Evolutionary conservation across 768 basidiomycete species (phyloP).

Genomic region (Agaricus sinodeliciosus): DNA sequence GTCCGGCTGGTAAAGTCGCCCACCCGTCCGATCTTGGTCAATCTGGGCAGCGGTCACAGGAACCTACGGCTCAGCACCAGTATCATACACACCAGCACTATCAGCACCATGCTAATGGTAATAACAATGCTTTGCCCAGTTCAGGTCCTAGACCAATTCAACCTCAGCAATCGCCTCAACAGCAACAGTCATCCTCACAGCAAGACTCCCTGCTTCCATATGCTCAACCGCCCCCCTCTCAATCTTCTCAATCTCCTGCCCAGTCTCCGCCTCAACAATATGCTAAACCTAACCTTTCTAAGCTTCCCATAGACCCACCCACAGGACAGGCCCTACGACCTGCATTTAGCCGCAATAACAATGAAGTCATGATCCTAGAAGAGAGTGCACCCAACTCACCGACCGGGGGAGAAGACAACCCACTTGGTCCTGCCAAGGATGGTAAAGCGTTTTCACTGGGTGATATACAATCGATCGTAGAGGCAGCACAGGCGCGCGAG

Average conservation of each 20-base stretch:
- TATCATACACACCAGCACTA: background rate
- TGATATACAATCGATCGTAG: conserved; percentile 90
- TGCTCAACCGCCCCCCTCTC: conserved; percentile 20
- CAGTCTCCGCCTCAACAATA: conserved; percentile 31
- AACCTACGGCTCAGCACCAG: background rate
- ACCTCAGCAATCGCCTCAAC: conserved; percentile 12
- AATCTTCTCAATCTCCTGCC: conserved; percentile 18
- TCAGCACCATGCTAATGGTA: conserved; percentile 5
- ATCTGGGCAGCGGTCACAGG: conserved; percentile 2
- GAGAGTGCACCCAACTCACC: conserved; percentile 73
- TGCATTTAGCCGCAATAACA: conserved; percentile 69
- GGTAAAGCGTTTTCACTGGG: conserved; percentile 62
- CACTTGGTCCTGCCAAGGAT: conserved; percentile 1
- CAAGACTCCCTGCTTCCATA: conserved; percentile 15
- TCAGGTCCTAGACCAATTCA: conserved; percentile 6
- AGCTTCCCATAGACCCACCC: conserved; percentile 34
- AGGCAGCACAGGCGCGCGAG: conserved; percentile 85
- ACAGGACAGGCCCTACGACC: conserved; percentile 53
- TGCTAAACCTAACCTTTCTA: conserved; percentile 31
- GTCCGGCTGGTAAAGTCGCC: conserved; percentile 82
- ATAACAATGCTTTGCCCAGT: background rate
- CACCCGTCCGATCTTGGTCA: conserved; percentile 53
- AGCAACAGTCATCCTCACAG: conserved; percentile 17
- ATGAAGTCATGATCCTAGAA: conserved; percentile 85
- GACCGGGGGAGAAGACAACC: conserved; percentile 39